These are phyloP conservation scores for Cryptosporidium xiaoi DNA, from an alignment of 169 alveolate genomes.

Conservation along the genomic window DNA sequence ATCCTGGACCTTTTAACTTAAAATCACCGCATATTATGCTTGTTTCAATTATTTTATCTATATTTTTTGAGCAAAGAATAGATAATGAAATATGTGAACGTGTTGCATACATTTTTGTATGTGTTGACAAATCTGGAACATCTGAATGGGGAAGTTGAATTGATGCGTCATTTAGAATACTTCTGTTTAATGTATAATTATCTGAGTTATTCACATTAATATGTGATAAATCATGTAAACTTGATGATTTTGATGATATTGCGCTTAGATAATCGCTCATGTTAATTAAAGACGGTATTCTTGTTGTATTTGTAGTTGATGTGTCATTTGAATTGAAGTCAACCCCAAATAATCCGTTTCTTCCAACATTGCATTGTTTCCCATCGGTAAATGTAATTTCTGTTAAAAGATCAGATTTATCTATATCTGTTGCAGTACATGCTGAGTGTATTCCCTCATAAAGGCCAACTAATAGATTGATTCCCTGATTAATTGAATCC, in stretches of 20 bases:
- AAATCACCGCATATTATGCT: constrained; percentile 59
- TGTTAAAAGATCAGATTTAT: constrained; percentile 22
- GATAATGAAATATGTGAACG: constrained; percentile 58
- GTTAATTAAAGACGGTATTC: constrained; percentile 47
- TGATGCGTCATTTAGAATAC: constrained; percentile 5
- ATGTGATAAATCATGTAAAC: constrained; percentile 35
- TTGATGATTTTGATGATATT: constrained; percentile 41
- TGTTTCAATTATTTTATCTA: constrained; percentile 57
- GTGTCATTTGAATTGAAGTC: constrained; percentile 28
- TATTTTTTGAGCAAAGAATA: constrained; percentile 38
- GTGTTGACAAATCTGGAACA: constrained; percentile 72
- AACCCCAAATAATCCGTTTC: neutral
- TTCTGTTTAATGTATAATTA: neutral
- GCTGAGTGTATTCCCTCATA: constrained; percentile 72
- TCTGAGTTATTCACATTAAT: neutral
- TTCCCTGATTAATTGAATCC: constrained; percentile 51
- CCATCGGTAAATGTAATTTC: constrained; percentile 24
- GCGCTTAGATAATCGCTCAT: constrained; percentile 32
- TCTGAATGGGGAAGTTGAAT: constrained; percentile 69
- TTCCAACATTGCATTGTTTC: neutral
- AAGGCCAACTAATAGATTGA: constrained; percentile 55
- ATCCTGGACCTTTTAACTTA: constrained; percentile 71
- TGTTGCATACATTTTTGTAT: constrained; percentile 71
- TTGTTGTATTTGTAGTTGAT: constrained; percentile 42
- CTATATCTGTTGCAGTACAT: constrained; percentile 41